These are phyloP conservation scores for Puccinia novopanici DNA, from an alignment of 1,284 basidiomycete genomes.

Conservation along the genomic window DNA sequence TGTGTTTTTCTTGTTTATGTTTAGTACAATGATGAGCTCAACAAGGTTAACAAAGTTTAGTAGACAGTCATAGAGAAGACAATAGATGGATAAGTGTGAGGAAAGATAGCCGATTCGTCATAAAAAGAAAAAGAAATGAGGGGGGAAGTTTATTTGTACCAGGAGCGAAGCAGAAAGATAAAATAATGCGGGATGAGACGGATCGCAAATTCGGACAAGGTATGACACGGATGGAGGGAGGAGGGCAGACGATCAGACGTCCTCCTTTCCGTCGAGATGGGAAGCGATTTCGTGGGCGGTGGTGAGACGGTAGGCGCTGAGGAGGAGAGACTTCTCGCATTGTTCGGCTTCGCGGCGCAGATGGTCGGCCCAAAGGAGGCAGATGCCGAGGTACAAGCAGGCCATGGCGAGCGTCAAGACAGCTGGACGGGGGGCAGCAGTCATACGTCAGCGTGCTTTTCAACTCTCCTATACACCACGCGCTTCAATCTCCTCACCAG, in stretches of 20 bases:
- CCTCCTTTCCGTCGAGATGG: constrained; percentile 11
- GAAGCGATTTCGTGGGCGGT: constrained; percentile 2
- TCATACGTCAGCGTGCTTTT: no score
- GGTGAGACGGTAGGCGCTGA: constrained; percentile 12
- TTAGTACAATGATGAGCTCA: no score
- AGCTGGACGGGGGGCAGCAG: no score
- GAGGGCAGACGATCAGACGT: not conserved
- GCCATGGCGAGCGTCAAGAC: constrained; percentile 35
- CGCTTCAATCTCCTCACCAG: constrained; percentile 4
- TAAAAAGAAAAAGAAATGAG: no score
- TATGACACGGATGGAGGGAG: no score
- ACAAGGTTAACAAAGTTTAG: no score
- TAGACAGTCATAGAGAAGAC: no score
- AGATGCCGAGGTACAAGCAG: constrained; percentile 12
- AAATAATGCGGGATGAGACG: not conserved
- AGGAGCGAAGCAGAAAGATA: no score
- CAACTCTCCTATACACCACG: not conserved
- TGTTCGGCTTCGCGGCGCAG: constrained; percentile 24
- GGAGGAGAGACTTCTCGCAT: not conserved
- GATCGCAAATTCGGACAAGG: not conserved
- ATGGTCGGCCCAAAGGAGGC: constrained; percentile 38
- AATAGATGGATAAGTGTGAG: no score
- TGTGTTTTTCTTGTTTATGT: no score
- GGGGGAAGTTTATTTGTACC: no score
- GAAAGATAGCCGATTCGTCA: no score